Base-by-base conservation (phyloP, 1,284 basidiomycete genomes). In the Irpex rosettiformis region DNA sequence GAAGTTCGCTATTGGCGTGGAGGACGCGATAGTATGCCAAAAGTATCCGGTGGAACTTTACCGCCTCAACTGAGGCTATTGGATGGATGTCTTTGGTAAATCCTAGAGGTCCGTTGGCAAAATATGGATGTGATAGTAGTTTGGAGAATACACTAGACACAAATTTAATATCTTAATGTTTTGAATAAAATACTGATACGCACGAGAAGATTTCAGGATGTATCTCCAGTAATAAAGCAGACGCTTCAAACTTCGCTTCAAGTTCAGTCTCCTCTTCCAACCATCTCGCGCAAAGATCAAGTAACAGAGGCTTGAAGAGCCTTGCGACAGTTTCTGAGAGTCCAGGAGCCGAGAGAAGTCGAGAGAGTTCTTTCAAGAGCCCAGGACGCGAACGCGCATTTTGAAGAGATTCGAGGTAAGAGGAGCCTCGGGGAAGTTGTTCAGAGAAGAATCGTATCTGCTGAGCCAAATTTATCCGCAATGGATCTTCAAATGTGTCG, bases 11-110 rank as follows among this genome's bases (percentile, higher is more conserved):
- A 68, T 93, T 93, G 47, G 85, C 84, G 64, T 81, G 79, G 11
- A 94, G 77, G 43, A 96, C 80, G 40, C 94, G 88, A 67, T 90
- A 91, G 68, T 94, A 92, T 1, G 89, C 83, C 45, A 96, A 78
- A 13, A 96, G 81, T 0, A 90, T 71, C 25, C 77, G 75, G 40
- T 94, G 91, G 3, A 93, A 72, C 16, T 78, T 76, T 10, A 67
- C 66, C 1, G 70, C 59, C 33, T 83, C 77, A 49, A 82, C 59
- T 3, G 68, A 62, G 10, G 69, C 58, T 3, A 74, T 58, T 11
- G 74, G 67, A 11, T 73, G 54, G 8, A 66, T 58, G 8, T 66
- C 61, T 40, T 70, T 64, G 4, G 84, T 65, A 62, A 78, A 79
- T 4, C 72, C 66, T 5, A 93, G 68, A 1, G 85, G 86, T 0